These are phyloP conservation scores for Prunus padus DNA, from an alignment of 306 rosid genomes.

Conservation along the genomic window DNA sequence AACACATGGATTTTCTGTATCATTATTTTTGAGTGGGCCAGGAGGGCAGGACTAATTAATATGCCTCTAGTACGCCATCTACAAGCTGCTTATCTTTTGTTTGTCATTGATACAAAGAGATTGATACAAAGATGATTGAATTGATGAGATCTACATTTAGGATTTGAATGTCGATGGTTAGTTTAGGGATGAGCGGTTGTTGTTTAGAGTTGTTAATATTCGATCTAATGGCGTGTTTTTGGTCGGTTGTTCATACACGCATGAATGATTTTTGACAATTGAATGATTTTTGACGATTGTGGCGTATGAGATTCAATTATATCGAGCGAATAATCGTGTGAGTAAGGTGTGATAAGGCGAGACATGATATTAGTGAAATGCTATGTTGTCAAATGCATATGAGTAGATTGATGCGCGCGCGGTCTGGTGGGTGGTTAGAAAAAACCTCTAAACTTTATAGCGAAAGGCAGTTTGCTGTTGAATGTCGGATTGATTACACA, in stretches of 20 bases:
- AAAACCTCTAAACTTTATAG: conserved; percentile 17
- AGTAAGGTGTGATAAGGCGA: neutral
- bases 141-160: too few relatives aligned
- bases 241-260: too few relatives aligned
- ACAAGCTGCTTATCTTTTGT: neutral
- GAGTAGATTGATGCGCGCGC: neutral
- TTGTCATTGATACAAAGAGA: too few relatives aligned
- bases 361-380: neutral
- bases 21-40: neutral
- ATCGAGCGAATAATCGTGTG: too few relatives aligned
- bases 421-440: conserved; percentile 22
- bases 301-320: too few relatives aligned
- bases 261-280: too few relatives aligned
- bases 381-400: neutral
- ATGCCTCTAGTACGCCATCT: neutral
- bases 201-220: too few relatives aligned
- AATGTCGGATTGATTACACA: conserved; percentile 24
- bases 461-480: conserved; percentile 18
- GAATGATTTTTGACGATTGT: too few relatives aligned
- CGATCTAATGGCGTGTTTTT: too few relatives aligned
- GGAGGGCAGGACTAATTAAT: neutral
- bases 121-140: neutral
- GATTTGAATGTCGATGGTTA: too few relatives aligned
- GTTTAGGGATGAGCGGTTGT: too few relatives aligned
- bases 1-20: neutral